Evolutionary conservation across 495 filamentous ascomycete species (phyloP).

Genomic region (Xylaria venustula): DNA sequence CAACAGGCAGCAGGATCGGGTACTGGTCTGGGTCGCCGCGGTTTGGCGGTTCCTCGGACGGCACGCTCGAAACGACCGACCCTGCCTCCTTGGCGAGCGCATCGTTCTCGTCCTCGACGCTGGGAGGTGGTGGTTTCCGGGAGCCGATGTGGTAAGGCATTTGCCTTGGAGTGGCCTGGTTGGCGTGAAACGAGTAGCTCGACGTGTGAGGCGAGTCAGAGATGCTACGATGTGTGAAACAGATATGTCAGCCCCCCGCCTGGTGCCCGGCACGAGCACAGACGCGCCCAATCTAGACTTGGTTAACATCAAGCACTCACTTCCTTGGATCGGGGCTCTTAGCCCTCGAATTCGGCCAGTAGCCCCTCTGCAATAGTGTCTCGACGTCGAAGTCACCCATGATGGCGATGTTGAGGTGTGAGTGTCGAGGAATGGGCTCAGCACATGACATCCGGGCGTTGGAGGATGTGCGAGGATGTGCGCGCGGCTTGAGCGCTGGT

Average conservation of each 20-base stretch:
- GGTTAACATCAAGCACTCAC: constrained; percentile 28
- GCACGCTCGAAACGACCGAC: constrained; percentile 22
- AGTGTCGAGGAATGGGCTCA: constrained; percentile 19
- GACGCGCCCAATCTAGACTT: not conserved
- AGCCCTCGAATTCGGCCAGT: constrained; percentile 42
- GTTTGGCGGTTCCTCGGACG: constrained; percentile 40
- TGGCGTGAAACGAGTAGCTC: constrained; percentile 7
- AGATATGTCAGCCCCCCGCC: not conserved
- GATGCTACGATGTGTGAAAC: not conserved
- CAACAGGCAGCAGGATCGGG: constrained; percentile 38
- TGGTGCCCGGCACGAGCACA: not conserved
- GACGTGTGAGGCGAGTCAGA: not conserved
- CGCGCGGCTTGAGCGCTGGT: no score
- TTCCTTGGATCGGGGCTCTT: constrained; percentile 33
- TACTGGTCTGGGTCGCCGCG: constrained; percentile 44
- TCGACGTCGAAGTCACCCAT: constrained; percentile 42
- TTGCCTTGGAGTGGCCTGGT: constrained; percentile 5
- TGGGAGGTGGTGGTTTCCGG: constrained; percentile 38
- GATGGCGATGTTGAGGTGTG: constrained; percentile 7
- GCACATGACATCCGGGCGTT: constrained; percentile 1
- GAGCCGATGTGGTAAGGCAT: constrained; percentile 1
- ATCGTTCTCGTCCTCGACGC: constrained; percentile 46
- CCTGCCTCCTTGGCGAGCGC: constrained; percentile 44
- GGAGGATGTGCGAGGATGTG: not conserved
- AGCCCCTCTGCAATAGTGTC: constrained; percentile 38